Conservation (phyloP, 2,329 filamentous ascomycete genomes). For the Verticillium nubilum region DNA sequence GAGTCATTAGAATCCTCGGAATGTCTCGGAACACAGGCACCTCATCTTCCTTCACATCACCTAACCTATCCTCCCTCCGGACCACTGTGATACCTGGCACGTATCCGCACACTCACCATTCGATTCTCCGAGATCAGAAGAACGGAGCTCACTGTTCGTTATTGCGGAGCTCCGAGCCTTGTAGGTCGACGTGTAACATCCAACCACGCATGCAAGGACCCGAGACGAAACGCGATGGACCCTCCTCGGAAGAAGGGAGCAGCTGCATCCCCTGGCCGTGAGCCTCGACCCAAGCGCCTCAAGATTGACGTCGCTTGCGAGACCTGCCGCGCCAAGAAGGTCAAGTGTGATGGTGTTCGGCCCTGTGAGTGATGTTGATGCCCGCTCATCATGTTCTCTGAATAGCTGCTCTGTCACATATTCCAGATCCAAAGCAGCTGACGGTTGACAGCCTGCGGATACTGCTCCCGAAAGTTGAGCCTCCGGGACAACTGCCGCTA, state of each 20-base stretch:
- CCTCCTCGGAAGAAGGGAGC: not conserved
- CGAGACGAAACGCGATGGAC: not conserved
- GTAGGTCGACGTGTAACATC: not conserved
- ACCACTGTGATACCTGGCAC: not conserved
- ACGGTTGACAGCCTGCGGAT: slow-evolving; percentile 20
- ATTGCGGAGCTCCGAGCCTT: not conserved
- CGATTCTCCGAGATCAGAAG: not conserved
- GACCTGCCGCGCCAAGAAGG: slow-evolving; percentile 32
- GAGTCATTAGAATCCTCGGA: not conserved
- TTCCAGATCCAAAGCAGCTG: no score
- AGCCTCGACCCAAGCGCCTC: slow-evolving; percentile 26
- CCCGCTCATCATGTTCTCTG: not conserved
- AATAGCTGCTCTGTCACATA: no score
- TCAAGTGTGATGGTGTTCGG: slow-evolving; percentile 34
- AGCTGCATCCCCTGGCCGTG: not conserved
- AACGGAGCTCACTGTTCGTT: not conserved
- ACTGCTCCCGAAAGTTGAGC: slow-evolving; percentile 22
- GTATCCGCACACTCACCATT: not conserved
- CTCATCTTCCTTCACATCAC: not conserved
- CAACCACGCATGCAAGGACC: not conserved
- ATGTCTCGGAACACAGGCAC: not conserved
- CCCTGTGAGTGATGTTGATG: slow-evolving; percentile 21
- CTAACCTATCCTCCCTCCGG: not conserved
- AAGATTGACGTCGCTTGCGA: slow-evolving; percentile 39
- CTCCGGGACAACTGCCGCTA: slow-evolving; percentile 23